Evolutionary conservation across 306 rosid species (phyloP), one percentile per base, ranked within the genome.

Genomic region (Cicer bijugum): DNA sequence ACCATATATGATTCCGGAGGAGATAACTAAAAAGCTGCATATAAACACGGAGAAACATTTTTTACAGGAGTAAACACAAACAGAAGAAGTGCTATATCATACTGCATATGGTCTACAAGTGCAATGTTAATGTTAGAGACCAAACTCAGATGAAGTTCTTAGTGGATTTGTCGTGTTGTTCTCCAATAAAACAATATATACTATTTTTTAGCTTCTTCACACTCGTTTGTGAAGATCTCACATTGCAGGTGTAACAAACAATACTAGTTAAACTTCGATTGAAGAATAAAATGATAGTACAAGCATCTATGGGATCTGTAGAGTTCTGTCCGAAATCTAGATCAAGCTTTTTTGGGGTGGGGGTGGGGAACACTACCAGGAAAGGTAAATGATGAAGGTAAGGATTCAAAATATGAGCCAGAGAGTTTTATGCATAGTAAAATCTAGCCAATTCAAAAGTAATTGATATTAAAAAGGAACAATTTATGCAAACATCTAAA

Each of bases 1-100:
- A 66, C 97, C 89, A 60, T 91, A 91, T 68, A 90, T 82, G 42
- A 90, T 71, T 69, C 90, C 92, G 7, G 97, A 58, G 38, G 99
- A 95, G 68, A 91, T 6, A 67, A 33, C 89, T 17, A 95, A 82
- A 75, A 95, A 95, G 51, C 97, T 95, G 97, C 79, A 76, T 7
- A 45, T 12, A 7, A 20, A 80, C 35, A 80, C 35, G 23, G 60
- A 35, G 20, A 51, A 67, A 47, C 40, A 9, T 5, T 5, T 3
- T 12, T 42, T 59, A 28, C 2, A 59, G 65, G 17, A 59, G 35
- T 19, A 12, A 33, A 12, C 19, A 59, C 17, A 11, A 58, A 58
- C 42, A 6, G 8, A 55, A 57, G 40, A 23, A 11, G 43, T 28
- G 42, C 9, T 23, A 57, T 15, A 67, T 8, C 42, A 23, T 33